Conservation (phyloP, 2,329 filamentous ascomycete genomes). For the Colletotrichum musicola region DNA sequence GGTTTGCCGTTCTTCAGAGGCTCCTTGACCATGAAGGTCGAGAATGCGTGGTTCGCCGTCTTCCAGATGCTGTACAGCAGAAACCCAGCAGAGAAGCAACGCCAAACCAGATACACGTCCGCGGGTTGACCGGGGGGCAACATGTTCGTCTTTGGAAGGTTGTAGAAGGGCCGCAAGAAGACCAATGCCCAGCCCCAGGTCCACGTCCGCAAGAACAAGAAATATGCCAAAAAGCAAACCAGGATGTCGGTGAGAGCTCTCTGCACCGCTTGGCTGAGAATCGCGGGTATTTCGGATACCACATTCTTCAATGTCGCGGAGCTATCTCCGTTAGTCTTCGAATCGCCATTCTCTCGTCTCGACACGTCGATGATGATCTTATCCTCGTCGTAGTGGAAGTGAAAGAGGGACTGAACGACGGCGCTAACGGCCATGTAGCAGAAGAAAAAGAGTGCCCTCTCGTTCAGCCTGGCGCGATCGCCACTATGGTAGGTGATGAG, state of each 20-base stretch:
- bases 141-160: conserved; percentile 78
- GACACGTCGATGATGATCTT: conserved; percentile 65
- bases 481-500: conserved; percentile 80
- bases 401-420: conserved; percentile 74
- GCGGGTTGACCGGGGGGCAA: conserved; percentile 70
- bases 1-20: conserved; percentile 88
- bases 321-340: conserved; percentile 26
- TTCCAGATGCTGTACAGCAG: conserved; percentile 82
- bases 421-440: conserved; percentile 78
- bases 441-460: conserved; percentile 85
- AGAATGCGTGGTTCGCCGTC: conserved; percentile 81
- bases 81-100: conserved; percentile 71
- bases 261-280: conserved; percentile 54
- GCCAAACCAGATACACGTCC: conserved; percentile 66
- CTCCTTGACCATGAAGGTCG: conserved; percentile 81
- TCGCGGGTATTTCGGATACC: conserved; percentile 52
- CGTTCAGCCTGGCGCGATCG: conserved; percentile 84
- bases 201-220: conserved; percentile 69
- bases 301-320: conserved; percentile 50
- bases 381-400: conserved; percentile 82
- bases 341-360: conserved; percentile 42
- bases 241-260: conserved; percentile 56
- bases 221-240: conserved; percentile 70
- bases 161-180: conserved; percentile 80
- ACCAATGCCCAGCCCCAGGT: conserved; percentile 79